phyloP scores from a whole-genome alignment of 2,329 filamentous ascomycete species.

The Immersiporthe knoxdaviesiana region DNA sequence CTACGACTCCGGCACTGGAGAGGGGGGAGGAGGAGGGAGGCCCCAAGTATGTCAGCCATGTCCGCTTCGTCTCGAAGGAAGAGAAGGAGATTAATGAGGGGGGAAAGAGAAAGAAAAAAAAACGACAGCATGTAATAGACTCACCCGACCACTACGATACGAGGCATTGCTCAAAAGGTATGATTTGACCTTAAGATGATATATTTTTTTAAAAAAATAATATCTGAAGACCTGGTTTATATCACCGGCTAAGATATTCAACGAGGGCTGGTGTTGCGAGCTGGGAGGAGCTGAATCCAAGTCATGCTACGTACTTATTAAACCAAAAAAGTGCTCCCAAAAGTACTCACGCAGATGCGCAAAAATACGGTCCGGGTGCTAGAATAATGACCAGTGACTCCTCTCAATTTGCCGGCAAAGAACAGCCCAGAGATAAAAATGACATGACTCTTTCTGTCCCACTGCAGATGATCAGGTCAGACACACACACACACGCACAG shows the following conservation, averaged over 20 bases:
- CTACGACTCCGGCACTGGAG: slow-evolving; percentile 52
- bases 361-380: not conserved
- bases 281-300: not conserved
- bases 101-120: not conserved
- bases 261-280: not conserved
- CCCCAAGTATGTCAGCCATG: not conserved
- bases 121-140: slow-evolving; percentile 15
- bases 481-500: too few species aligned
- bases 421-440: not conserved
- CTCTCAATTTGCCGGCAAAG: not conserved
- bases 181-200: not conserved
- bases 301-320: not conserved
- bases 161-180: slow-evolving; percentile 35
- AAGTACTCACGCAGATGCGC: not conserved
- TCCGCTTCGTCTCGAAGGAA: not conserved
- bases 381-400: not conserved
- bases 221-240: not conserved
- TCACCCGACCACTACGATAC: slow-evolving; percentile 45
- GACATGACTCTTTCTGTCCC: not conserved
- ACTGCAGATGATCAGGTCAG: not conserved
- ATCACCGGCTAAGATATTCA: not conserved
- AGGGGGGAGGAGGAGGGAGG: not conserved
- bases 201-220: too few species aligned
- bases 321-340: not conserved
- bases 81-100: not conserved